Evolutionary conservation across 495 filamentous ascomycete genomes (phyloP).

Genomic region (Hypoxylon fuscum): DNA sequence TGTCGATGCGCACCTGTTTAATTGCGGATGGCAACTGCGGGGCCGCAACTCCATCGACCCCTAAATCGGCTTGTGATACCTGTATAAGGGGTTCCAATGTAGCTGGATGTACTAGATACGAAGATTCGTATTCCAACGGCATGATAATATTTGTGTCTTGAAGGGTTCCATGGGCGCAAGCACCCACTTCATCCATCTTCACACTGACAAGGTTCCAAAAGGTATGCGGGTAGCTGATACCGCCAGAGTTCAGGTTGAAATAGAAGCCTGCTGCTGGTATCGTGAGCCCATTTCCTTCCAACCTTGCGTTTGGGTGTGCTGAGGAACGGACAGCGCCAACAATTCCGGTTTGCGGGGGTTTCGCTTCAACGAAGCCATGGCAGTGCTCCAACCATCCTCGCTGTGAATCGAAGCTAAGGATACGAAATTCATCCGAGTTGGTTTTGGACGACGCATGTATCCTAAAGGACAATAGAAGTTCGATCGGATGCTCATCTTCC

Average conservation of each 20-base stretch:
- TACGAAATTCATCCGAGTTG: slow-evolving; percentile 36
- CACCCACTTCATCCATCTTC: slow-evolving; percentile 40
- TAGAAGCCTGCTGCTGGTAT: slow-evolving; percentile 36
- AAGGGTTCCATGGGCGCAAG: slow-evolving; percentile 47
- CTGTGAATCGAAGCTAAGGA: slow-evolving; percentile 37
- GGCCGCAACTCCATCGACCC: slow-evolving; percentile 9
- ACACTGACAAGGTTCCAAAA: slow-evolving; percentile 52
- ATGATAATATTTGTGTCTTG: slow-evolving; percentile 58
- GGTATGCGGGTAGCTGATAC: slow-evolving; percentile 49
- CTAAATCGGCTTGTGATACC: slow-evolving; percentile 42
- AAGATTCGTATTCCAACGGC: slow-evolving; percentile 56
- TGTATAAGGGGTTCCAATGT: slow-evolving; percentile 58
- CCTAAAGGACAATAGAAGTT: slow-evolving; percentile 47
- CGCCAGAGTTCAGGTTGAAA: slow-evolving; percentile 36
- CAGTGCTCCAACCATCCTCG: slow-evolving; percentile 41
- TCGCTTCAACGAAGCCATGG: slow-evolving; percentile 38
- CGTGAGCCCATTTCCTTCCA: slow-evolving; percentile 7
- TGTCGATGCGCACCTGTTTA: slow-evolving; percentile 43
- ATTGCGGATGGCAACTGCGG: slow-evolving; percentile 37
- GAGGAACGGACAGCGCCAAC: neutral
- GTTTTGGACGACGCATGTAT: slow-evolving; percentile 9
- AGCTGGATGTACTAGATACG: slow-evolving; percentile 56
- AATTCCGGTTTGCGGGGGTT: slow-evolving; percentile 1
- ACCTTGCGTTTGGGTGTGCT: neutral
- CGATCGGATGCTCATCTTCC: slow-evolving; percentile 42